These are phyloP conservation scores for Pseudoturritis turrita DNA, from an alignment of 345 rosid species.

Conservation along the genomic window DNA sequence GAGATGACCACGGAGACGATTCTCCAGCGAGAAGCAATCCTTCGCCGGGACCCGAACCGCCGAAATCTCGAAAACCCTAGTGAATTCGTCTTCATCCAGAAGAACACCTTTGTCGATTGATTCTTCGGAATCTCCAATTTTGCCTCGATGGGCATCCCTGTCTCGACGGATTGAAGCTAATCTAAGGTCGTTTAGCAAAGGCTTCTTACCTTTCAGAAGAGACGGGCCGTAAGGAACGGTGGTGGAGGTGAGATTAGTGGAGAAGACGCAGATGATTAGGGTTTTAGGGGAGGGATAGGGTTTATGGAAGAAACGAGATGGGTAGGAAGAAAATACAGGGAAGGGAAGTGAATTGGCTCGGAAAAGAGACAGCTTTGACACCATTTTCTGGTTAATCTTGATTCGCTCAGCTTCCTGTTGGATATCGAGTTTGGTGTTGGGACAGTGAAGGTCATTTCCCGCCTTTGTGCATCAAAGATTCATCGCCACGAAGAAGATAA, in stretches of 20 bases:
- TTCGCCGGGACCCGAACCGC: constrained; percentile 70
- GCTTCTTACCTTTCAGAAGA: constrained; percentile 59
- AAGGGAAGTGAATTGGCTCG: constrained; percentile 37
- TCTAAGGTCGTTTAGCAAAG: constrained; percentile 7
- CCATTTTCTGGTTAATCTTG: constrained; percentile 27
- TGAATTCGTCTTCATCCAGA: constrained; percentile 51
- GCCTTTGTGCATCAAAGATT: constrained; percentile 22
- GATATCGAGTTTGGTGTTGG: constrained; percentile 4
- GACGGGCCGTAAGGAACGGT: constrained; percentile 67
- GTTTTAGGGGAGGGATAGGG: constrained; percentile 30
- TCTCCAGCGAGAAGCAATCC: constrained; percentile 61
- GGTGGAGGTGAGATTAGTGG: constrained; percentile 11
- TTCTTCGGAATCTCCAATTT: constrained; percentile 6
- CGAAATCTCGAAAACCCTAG: constrained; percentile 52
- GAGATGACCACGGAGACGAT: constrained; percentile 78
- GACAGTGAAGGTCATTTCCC: constrained; percentile 15
- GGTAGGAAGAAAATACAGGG: constrained; percentile 23
- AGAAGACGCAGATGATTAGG: constrained; percentile 33
- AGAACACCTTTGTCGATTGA: constrained; percentile 26
- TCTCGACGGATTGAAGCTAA: background rate
- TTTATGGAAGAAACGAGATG: constrained; percentile 31
- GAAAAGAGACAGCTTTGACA: constrained; percentile 41
- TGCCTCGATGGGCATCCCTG: constrained; percentile 6
- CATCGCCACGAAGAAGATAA: background rate
- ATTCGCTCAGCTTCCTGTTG: background rate